Evolutionary conservation across 2,329 filamentous ascomycete species (phyloP).

Genomic region (Ophiostoma montium): DNA sequence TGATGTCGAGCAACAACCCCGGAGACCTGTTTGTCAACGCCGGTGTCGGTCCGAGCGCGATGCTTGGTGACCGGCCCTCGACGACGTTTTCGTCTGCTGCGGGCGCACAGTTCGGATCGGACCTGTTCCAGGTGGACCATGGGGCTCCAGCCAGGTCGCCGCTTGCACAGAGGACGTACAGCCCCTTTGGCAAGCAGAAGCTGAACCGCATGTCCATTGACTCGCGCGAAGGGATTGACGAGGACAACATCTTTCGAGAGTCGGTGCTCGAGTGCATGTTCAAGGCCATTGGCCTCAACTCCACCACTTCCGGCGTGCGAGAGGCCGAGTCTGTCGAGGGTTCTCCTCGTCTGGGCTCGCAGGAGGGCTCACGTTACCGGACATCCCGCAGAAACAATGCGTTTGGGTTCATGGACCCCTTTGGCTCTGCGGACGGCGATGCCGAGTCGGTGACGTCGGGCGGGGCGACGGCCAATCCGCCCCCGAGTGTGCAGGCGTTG

Average conservation of each 20-base stretch:
- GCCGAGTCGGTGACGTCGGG: constrained; percentile 71
- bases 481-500: constrained; percentile 50
- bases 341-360: constrained; percentile 72
- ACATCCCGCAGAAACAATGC: constrained; percentile 68
- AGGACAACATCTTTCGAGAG: constrained; percentile 76
- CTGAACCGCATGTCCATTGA: constrained; percentile 40
- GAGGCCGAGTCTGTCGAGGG: constrained; percentile 66
- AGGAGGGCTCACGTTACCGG: constrained; percentile 69
- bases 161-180: constrained; percentile 35
- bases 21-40: constrained; percentile 66
- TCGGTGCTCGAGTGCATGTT: constrained; percentile 93
- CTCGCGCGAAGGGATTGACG: constrained; percentile 69
- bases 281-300: constrained; percentile 75
- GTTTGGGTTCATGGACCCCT: constrained; percentile 80
- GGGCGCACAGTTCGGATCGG: constrained; percentile 8
- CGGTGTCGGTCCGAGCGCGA: constrained; percentile 29
- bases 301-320: constrained; percentile 47
- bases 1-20: constrained; percentile 42
- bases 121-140: constrained; percentile 19
- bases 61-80: constrained; percentile 30
- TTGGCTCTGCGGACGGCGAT: constrained; percentile 66
- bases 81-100: constrained; percentile 16
- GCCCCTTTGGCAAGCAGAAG: constrained; percentile 41
- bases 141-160: constrained; percentile 22
- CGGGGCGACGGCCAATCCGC: constrained; percentile 37